Base-by-base conservation (phyloP, 2,329 filamentous ascomycete species). In the Aspergillus unguis region DNA sequence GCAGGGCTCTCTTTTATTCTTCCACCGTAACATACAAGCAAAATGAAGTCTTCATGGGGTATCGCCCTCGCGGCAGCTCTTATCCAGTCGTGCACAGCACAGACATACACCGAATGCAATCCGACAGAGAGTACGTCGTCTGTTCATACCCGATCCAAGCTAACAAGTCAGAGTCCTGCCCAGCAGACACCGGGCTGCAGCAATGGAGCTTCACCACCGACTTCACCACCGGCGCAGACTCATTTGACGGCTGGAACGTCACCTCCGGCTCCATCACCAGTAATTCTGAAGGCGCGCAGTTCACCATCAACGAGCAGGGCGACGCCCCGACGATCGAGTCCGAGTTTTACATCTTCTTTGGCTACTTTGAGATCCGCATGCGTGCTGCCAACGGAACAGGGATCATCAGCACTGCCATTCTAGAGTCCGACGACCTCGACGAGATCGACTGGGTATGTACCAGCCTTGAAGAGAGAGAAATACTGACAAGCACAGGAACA, bases 291-390 rank as follows among this genome's bases (percentile, higher is more conserved):
- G 94, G 94, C 59, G 92, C 84, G 27, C 83, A 82, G 29, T 95
- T 99, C 72, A 90, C 87, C 28, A 86, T 99, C 54, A 74, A 81
- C 47, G 76, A 85, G 67, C 79, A 84, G 47, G 91, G 92, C 59
- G 89, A 97, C 67, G 85, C 92, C 1, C 94, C 94, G 0, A 90
- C 92, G 67, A 83, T 99, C 52, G 80, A 82, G 58, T 94, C 90
- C 56, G 82, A 92, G 62, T 97, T 95, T 80, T 96, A 96, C 80
- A 95, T 99, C 77, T 96, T 97, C 89, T 99, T 96, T 70, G 94
- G 94, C 63, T 87, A 86, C 56, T 86, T 96, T 66, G 87, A 94
- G 59, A 82, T 96, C 59, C 85, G 83, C 45, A 81, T 96, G 79
- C 91, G 92, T 73, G 85, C 90, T 26, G 90, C 94, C 17, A 87